A percentile compares a stretch with the other conserved stretches of the same genome.
Evolutionary conservation across 2,329 filamentous ascomycete genomes (phyloP).

Genomic region (Mycogone perniciosa): DNA sequence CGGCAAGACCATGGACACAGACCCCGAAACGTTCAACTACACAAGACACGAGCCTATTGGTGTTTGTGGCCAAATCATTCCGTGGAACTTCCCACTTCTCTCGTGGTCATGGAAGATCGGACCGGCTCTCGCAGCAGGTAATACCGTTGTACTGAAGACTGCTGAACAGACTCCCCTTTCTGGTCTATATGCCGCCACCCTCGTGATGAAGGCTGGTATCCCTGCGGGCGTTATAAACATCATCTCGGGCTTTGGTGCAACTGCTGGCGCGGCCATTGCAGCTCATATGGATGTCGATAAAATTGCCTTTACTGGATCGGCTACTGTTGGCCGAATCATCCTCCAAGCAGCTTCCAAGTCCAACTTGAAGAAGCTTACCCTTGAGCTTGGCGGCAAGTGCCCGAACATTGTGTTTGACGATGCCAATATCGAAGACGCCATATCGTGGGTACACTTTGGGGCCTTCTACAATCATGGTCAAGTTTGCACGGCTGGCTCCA

Average conservation of each 20-base stretch:
- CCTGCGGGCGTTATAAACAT: conserved; percentile 10
- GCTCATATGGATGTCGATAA: conserved; percentile 8
- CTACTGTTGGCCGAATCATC: conserved; percentile 33
- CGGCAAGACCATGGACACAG: conserved; percentile 71
- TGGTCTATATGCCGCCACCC: conserved; percentile 7
- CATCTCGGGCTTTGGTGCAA: conserved; percentile 4
- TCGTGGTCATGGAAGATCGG: conserved; percentile 74
- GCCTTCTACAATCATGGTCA: conserved; percentile 52
- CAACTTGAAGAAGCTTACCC: conserved; percentile 71
- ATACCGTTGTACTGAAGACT: conserved; percentile 62
- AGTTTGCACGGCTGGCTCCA: conserved; percentile 53
- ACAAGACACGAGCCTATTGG: conserved; percentile 60
- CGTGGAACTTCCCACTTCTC: conserved; percentile 73
- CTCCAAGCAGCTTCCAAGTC: conserved; percentile 67
- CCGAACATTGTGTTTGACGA: conserved; percentile 9
- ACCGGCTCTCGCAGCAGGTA: conserved; percentile 61
- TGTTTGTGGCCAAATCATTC: conserved; percentile 72
- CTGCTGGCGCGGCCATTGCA: conserved; percentile 5
- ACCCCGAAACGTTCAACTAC: conserved; percentile 68
- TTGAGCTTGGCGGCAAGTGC: conserved; percentile 64
- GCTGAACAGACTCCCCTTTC: conserved; percentile 55
- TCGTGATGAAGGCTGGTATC: conserved; percentile 3
- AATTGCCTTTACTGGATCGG: conserved; percentile 10
- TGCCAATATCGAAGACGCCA: conserved; percentile 7
- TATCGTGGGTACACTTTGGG: conserved; percentile 6